Percentiles rank a stretch among this genome's conserved stretches.
phyloP scores from a whole-genome alignment of 1,284 basidiomycete genomes.

The Sporisorium graminicola region DNA sequence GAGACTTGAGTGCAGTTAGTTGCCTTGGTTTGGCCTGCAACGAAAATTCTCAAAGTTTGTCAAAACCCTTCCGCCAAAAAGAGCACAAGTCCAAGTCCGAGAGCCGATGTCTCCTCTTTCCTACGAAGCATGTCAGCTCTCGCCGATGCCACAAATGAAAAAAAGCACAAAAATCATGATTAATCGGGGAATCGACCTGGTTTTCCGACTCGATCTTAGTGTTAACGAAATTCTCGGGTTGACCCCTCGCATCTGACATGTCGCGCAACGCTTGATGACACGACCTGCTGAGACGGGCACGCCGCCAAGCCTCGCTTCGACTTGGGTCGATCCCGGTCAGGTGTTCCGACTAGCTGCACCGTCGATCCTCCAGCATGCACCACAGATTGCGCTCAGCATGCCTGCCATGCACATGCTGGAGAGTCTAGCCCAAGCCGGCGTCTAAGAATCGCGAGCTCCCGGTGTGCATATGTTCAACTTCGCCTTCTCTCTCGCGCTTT shows the following conservation, averaged over 20 bases:
- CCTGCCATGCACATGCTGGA: conserved; percentile 1
- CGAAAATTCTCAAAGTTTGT: conserved; percentile 41
- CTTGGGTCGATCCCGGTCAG: not conserved
- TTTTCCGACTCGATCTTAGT: too few relatives aligned
- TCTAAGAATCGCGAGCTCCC: not conserved
- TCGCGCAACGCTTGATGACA: too few relatives aligned
- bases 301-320: too few relatives aligned
- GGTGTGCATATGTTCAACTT: not conserved
- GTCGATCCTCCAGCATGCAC: conserved; percentile 1
- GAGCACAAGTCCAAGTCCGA: conserved; percentile 7
- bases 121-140: too few relatives aligned
- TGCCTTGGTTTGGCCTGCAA: not conserved
- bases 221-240: too few relatives aligned
- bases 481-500: conserved; percentile 1
- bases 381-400: not conserved
- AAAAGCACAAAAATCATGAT: too few relatives aligned
- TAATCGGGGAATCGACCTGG: too few relatives aligned
- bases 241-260: too few relatives aligned
- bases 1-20: not conserved
- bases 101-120: conserved; percentile 4
- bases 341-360: not conserved
- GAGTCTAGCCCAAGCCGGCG: not conserved
- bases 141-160: too few relatives aligned
- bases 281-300: too few relatives aligned
- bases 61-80: not conserved